Evolutionary conservation across 2,329 filamentous ascomycete genomes (phyloP), one percentile per base, ranked within the genome.

Genomic region (Talaromyces funiculosus): DNA sequence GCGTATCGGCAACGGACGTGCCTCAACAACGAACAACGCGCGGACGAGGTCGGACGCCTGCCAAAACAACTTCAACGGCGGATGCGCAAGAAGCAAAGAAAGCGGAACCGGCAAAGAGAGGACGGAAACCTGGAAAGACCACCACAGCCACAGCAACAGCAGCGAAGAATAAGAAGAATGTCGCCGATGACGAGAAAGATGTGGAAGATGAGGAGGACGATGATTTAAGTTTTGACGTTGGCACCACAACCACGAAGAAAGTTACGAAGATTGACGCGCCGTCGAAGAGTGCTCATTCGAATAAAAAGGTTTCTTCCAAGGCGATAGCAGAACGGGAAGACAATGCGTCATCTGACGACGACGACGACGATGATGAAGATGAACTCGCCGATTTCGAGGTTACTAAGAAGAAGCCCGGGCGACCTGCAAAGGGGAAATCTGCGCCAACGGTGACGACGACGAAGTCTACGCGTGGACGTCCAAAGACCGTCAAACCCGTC

Each of bases 321-420:
- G 16, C 45, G 26, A n/a, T 47, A 2, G 43, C 7, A 0, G 24
- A 24, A 45, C 20, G 29, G 6, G 45, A 51, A 12, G 47, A 33
- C 8, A 35, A 33, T 35, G 47, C 47, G 1, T 51, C 45, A 8
- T 22, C 47, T 24, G 37, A 40, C 18, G 53, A 45, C 4, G 57
- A 59, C 20, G 58, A 59, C 35, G 68, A 68, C 14, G 62, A 60
- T 53, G 66, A 67, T 10, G 67, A 69, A 9, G 67, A 61, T 18
- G 68, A 69, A 47, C 66, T 69, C 22, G 67, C 67, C 10, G 64
- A 66, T 58, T 55, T 62, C 16, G 65, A 68, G 9, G 62, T 56
- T 8, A 65, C 67, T 10, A 69, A 65, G 42, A 61, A 54, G 62
- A 70, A 67, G 57, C 63, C 29, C 26, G 68, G 62, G 33, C 62